Percentiles rank a stretch among this genome's conserved stretches.
These are phyloP conservation scores for Dictyostelium intermedium DNA, from an alignment of 78 protist species.

Conservation along the genomic window DNA sequence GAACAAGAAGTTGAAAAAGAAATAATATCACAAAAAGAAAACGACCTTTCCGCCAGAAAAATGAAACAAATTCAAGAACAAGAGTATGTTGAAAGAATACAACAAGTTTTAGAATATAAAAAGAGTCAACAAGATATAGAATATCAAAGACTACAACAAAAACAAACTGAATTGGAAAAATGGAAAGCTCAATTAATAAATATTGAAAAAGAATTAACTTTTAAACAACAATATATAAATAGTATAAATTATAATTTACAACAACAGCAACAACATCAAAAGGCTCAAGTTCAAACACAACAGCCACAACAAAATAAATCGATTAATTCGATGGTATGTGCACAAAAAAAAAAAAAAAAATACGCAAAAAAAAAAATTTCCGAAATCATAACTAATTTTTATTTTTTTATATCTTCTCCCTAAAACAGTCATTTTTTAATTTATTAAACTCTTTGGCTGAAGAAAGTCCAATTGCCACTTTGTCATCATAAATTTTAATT, in stretches of 20 bases:
- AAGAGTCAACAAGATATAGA: conserved; percentile 56
- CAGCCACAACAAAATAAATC: neutral
- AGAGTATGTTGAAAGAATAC: conserved; percentile 27
- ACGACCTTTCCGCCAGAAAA: conserved; percentile 3
- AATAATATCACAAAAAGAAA: conserved; percentile 50
- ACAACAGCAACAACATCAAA: neutral
- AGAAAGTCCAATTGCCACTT: neutral
- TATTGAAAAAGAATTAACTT: conserved; percentile 18
- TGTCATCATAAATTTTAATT: neutral
- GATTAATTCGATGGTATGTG: neutral
- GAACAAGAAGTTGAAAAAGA: conserved; percentile 70
- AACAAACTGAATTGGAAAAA: conserved; percentile 44
- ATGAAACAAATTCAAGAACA: conserved; percentile 20
- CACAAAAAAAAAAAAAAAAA: too few species aligned
- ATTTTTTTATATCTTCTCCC: neutral
- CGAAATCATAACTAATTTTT: neutral
- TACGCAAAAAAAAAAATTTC: neutral
- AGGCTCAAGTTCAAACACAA: neutral
- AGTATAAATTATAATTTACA: neutral
- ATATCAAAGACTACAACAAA: conserved; percentile 14
- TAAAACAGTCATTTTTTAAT: neutral
- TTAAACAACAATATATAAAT: neutral
- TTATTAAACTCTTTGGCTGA: neutral
- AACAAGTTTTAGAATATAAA: conserved; percentile 53
- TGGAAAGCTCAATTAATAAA: neutral